Conservation (phyloP, 768 basidiomycete species). For the Udeniomyces megalosporus region DNA sequence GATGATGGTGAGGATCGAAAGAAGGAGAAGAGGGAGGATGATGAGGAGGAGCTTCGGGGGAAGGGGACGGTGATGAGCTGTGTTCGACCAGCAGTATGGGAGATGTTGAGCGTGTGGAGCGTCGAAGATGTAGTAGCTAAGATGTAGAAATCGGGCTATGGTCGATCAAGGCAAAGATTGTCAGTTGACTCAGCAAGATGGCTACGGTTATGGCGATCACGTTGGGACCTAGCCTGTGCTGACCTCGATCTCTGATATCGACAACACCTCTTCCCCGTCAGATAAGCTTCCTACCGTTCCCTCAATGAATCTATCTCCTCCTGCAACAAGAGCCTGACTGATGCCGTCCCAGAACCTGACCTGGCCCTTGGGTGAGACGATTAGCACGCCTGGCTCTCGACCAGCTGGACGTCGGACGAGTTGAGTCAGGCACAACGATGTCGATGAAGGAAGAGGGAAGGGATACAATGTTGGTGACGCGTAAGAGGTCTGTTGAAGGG, state of each 20-base stretch:
- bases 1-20: conserved; percentile 21
- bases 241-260: conserved; percentile 19
- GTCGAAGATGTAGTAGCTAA: conserved; percentile 23
- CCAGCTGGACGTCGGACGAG: background rate
- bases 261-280: conserved; percentile 23
- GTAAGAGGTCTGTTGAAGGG: conserved; percentile 1
- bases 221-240: conserved; percentile 4
- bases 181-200: too few species aligned
- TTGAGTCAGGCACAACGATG: background rate
- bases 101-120: conserved; percentile 24
- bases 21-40: conserved; percentile 26
- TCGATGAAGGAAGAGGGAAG: conserved; percentile 6
- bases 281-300: conserved; percentile 16
- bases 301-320: conserved; percentile 24
- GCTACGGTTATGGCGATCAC: too few species aligned
- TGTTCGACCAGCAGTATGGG: conserved; percentile 22
- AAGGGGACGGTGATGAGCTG: conserved; percentile 15
- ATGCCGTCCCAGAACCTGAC: conserved; percentile 80
- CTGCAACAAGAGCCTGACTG: conserved; percentile 27
- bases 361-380: conserved; percentile 53
- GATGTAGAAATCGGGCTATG: conserved; percentile 23
- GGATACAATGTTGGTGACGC: conserved; percentile 6
- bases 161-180: too few species aligned
- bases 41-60: conserved; percentile 19
- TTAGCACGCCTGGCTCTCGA: conserved; percentile 66